These are phyloP conservation scores for Colletotrichum salicis DNA, from an alignment of 2,329 filamentous ascomycete species.

Conservation along the genomic window DNA sequence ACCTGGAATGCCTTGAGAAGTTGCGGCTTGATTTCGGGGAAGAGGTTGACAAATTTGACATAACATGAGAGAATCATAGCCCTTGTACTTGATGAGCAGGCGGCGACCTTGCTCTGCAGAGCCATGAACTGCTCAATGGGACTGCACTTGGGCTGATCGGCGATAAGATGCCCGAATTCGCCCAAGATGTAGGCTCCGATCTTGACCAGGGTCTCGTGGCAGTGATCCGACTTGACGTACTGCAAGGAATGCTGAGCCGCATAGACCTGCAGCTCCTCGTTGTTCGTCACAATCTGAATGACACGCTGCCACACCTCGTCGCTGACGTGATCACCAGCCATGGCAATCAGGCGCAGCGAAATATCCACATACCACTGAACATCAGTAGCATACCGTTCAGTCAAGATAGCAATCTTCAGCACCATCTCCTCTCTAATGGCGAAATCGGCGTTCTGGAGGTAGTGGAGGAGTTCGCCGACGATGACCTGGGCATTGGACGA, in stretches of 20 bases:
- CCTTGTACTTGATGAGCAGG: slow-evolving; percentile 87
- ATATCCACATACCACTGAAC: slow-evolving; percentile 99
- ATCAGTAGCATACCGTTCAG: slow-evolving; percentile 98
- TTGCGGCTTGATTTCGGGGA: slow-evolving; percentile 97
- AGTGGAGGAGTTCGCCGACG: slow-evolving; percentile 91
- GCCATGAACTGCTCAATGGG: slow-evolving; percentile 98
- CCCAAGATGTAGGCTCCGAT: slow-evolving; percentile 96
- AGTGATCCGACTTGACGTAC: slow-evolving; percentile 91
- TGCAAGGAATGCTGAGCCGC: slow-evolving; percentile 92
- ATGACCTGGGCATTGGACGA: slow-evolving; percentile 92
- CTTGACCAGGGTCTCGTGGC: slow-evolving; percentile 96
- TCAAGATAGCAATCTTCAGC: slow-evolving; percentile 96
- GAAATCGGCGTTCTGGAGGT: slow-evolving; percentile 96
- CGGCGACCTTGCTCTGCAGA: slow-evolving; percentile 87
- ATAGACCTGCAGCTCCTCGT: slow-evolving; percentile 97
- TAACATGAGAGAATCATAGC: slow-evolving; percentile 96
- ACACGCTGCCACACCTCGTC: slow-evolving; percentile 99
- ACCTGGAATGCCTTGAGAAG: slow-evolving; percentile 88
- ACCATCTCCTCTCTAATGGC: slow-evolving; percentile 99
- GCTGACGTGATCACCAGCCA: slow-evolving; percentile 98
- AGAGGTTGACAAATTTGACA: slow-evolving; percentile 97
- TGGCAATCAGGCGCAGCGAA: slow-evolving; percentile 89
- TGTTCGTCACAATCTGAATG: slow-evolving; percentile 98
- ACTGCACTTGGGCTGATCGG: slow-evolving; percentile 90
- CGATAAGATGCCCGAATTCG: slow-evolving; percentile 96